Base-by-base conservation (phyloP, 257 asterid species). In the Solanum commersonii region DNA sequence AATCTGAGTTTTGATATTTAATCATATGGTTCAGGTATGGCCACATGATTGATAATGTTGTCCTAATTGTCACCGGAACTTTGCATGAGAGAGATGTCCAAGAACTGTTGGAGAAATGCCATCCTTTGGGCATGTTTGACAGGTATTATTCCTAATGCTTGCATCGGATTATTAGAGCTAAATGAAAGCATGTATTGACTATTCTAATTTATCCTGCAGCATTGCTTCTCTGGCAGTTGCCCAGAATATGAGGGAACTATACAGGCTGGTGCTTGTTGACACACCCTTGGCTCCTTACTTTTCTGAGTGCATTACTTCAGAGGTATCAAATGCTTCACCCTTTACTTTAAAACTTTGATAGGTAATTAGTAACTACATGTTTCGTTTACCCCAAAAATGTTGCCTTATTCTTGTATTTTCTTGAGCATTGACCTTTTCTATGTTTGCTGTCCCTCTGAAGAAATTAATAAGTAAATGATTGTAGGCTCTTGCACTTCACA, bases 121-220 rank as follows among this genome's bases (percentile, higher is more conserved):
- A 96, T 87, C 99, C 99, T 68, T 87, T 96, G 93, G 99, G 99
- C 88, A 96, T 95, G 99, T 96, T 96, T 92, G 99, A 96, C 92
- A 95, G 99, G 99, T 96, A 92, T n/a, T 89, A 27, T 49, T 86
- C 84, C 68, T 4, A 49, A 63, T 46, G 71, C 59, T 20, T 79
- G 44, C 70, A n/a, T 82, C 49, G 29, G 22, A 46, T 82, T 82
- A 16, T 82, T 18, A 82, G 14, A 49, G 44, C 42, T 49, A 3
- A 46, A 46, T 49, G 86, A 29, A 82, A 46, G 60, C 63, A 49
- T 49, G 70, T 49, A 49, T 49, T 82, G 6, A 82, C 86, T 31
- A 10, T 49, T 49, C 27, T 29, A 29, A 49, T 27, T 42, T 29
- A 46, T 87, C 90, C 46, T 84, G 88, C 92, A 96, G 99, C 91